Conservation (phyloP, 768 basidiomycete genomes). For the Lactifluus hygrophoroides region DNA sequence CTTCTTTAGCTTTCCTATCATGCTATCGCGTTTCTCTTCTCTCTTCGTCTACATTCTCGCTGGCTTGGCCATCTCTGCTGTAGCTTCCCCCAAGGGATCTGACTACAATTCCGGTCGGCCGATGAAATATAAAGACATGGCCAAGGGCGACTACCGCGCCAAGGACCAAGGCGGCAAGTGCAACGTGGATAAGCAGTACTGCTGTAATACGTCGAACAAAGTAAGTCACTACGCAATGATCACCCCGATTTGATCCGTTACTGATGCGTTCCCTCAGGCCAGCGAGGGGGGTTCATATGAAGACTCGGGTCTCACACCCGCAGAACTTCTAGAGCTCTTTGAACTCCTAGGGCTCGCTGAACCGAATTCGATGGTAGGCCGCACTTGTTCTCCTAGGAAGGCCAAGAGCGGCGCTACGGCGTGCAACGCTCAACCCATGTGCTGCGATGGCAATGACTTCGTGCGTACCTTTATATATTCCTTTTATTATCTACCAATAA, state of each 20-base stretch:
- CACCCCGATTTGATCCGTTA: background rate
- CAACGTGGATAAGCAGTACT: background rate
- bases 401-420: no score
- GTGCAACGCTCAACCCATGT: background rate
- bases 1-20: slow-evolving; percentile 10
- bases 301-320: no score
- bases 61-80: slow-evolving; percentile 10
- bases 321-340: background rate
- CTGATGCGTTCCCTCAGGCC: background rate
- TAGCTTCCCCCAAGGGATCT: slow-evolving; percentile 2
- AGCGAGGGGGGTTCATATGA: background rate
- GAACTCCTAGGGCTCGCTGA: no score
- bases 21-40: slow-evolving; percentile 15
- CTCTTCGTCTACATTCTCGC: slow-evolving; percentile 9
- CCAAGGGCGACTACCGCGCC: no score
- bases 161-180: background rate
- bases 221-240: background rate
- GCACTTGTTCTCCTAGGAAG: background rate
- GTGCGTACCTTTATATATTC: background rate
- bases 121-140: no score
- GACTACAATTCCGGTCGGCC: background rate
- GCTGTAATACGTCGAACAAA: background rate
- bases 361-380: background rate
- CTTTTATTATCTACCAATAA: no score
- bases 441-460: background rate